Conservation (phyloP, 495 filamentous ascomycete genomes). For the Oidiodendron maius region DNA sequence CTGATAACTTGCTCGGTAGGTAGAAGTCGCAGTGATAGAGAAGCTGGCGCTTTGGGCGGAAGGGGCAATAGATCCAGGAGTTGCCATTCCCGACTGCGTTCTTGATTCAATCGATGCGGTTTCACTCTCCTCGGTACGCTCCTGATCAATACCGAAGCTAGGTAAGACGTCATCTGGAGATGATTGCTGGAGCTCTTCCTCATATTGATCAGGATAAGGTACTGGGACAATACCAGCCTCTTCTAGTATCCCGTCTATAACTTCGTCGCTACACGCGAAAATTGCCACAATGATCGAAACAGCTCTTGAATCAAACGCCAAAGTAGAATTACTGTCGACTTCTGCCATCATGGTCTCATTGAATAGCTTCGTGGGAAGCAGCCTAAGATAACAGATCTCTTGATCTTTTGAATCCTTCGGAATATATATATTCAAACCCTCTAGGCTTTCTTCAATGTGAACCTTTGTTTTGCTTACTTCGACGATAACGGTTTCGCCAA, state of each 20-base stretch:
- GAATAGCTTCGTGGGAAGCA: conserved; percentile 22
- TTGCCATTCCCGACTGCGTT: conserved; percentile 7
- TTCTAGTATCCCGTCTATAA: background rate
- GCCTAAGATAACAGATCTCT: conserved; percentile 27
- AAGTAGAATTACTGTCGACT: background rate
- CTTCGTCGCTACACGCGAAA: background rate
- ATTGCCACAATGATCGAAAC: conserved; percentile 1
- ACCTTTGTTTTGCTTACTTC: conserved; percentile 20
- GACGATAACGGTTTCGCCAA: conserved; percentile 21
- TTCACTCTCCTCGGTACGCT: conserved; percentile 1
- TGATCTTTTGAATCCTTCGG: conserved; percentile 26
- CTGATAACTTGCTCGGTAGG: conserved; percentile 1
- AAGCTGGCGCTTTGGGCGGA: background rate
- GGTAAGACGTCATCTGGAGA: background rate
- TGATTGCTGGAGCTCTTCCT: background rate
- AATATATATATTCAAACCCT: conserved; percentile 31
- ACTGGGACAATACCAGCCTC: conserved; percentile 5
- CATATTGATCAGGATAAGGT: background rate
- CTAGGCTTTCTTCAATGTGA: conserved; percentile 26
- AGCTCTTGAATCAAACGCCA: background rate
- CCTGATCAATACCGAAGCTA: background rate
- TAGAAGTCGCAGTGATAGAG: background rate
- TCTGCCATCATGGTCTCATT: conserved; percentile 1
- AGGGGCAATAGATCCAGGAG: background rate
- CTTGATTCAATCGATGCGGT: conserved; percentile 4